These are phyloP conservation scores for Mycena venus DNA, from an alignment of 768 basidiomycete genomes.

Conservation along the genomic window DNA sequence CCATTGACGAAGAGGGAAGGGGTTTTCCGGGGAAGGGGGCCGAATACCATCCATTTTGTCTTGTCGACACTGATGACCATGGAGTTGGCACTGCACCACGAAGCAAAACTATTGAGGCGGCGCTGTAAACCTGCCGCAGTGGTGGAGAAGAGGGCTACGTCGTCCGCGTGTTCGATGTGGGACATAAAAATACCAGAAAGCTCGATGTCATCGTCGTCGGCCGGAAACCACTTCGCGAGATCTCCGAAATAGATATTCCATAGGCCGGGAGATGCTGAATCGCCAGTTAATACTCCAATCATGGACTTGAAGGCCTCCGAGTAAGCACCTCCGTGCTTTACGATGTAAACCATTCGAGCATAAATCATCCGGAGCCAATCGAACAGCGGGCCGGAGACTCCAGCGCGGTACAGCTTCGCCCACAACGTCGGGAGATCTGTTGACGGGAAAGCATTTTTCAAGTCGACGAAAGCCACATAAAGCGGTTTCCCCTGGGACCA, in stretches of 20 bases:
- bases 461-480: constrained; percentile 42
- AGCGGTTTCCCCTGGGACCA: constrained; percentile 30
- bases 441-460: constrained; percentile 52
- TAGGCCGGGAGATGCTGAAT: constrained; percentile 30
- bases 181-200: constrained; percentile 23
- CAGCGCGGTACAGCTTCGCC: constrained; percentile 39
- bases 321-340: not conserved
- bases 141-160: constrained; percentile 38
- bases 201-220: constrained; percentile 32
- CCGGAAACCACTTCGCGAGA: not conserved
- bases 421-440: constrained; percentile 46
- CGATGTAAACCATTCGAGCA: not conserved
- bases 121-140: constrained; percentile 30
- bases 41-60: constrained; percentile 37
- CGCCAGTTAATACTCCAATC: constrained; percentile 26
- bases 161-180: constrained; percentile 43
- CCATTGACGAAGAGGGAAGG: constrained; percentile 11
- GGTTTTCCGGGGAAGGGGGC: not conserved
- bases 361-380: constrained; percentile 12
- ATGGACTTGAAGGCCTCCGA: constrained; percentile 27
- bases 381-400: constrained; percentile 41
- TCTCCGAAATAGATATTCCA: constrained; percentile 36
- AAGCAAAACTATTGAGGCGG: constrained; percentile 28
- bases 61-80: constrained; percentile 40
- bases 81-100: constrained; percentile 41